Percentiles rank a stretch among this genome's conserved stretches.
Conservation (phyloP, 352 stramenopile species). For the Pythium aphanidermatum region DNA sequence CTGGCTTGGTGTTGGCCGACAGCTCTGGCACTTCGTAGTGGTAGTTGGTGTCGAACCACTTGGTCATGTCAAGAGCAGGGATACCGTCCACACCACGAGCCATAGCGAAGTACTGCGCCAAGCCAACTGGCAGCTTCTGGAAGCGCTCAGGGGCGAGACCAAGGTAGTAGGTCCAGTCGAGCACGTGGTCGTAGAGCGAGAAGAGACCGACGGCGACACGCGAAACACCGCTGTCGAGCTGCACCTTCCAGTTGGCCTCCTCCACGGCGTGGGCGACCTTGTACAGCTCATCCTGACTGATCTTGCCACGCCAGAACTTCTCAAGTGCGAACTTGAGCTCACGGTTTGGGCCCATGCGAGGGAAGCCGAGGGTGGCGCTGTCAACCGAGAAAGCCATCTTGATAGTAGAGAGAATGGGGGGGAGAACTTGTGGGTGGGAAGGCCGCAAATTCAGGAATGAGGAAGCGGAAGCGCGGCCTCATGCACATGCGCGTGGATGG, state of each 20-base stretch:
- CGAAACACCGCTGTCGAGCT: slow-evolving; percentile 69
- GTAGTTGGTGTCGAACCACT: slow-evolving; percentile 95
- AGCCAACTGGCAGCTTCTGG: slow-evolving; percentile 42
- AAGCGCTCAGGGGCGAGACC: slow-evolving; percentile 77
- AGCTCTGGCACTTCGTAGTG: slow-evolving; percentile 94
- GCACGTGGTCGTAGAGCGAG: slow-evolving; percentile 90
- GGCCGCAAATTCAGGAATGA: slow-evolving; percentile 66
- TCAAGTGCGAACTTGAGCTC: slow-evolving; percentile 94
- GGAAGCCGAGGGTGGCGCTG: slow-evolving; percentile 85
- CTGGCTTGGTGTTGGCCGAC: slow-evolving; percentile 54
- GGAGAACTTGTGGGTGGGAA: slow-evolving; percentile 11
- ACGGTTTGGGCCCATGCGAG: slow-evolving; percentile 89
- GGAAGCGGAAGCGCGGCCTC: background rate
- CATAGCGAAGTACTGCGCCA: slow-evolving; percentile 89
- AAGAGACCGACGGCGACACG: slow-evolving; percentile 84
- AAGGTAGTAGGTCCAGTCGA: slow-evolving; percentile 85
- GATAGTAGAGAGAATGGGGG: slow-evolving; percentile 7
- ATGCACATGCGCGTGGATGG: background rate
- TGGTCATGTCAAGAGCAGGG: slow-evolving; percentile 91
- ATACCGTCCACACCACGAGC: slow-evolving; percentile 86
- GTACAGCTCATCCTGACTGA: slow-evolving; percentile 77
- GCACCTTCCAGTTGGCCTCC: slow-evolving; percentile 80
- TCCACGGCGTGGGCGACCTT: slow-evolving; percentile 69
- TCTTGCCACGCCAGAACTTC: slow-evolving; percentile 88
- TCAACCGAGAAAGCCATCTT: slow-evolving; percentile 45